Conservation (phyloP, 441 rosid species). For the Adansonia madagascariensis region DNA sequence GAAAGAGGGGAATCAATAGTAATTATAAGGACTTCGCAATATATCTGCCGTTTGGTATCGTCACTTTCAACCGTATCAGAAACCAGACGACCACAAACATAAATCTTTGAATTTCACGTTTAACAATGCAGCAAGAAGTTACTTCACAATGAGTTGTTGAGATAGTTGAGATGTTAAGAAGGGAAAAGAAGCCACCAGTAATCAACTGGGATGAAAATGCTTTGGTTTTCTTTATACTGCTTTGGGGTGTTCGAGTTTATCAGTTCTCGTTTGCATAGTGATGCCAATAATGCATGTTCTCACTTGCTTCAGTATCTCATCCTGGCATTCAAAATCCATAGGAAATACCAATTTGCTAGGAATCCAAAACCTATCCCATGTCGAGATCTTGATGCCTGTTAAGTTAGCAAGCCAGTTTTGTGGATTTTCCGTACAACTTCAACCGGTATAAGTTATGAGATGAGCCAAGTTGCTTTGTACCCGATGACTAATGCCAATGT, state of each 20-base stretch:
- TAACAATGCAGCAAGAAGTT: constrained; percentile 77
- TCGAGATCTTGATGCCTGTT: constrained; percentile 95
- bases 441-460: constrained; percentile 27
- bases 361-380: constrained; percentile 85
- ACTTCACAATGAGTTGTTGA: constrained; percentile 87
- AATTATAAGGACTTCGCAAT: constrained; percentile 48
- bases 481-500: neutral
- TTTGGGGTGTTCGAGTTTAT: neutral
- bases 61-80: constrained; percentile 54
- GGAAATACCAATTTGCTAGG: constrained; percentile 27
- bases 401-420: constrained; percentile 33
- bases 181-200: constrained; percentile 88
- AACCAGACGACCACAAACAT: constrained; percentile 59
- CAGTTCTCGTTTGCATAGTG: neutral
- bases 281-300: neutral
- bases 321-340: constrained; percentile 72
- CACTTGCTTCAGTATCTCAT: constrained; percentile 41
- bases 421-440: constrained; percentile 30
- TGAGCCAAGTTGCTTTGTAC: neutral
- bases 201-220: constrained; percentile 26
- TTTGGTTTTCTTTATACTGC: neutral
- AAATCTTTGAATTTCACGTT: constrained; percentile 42
- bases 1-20: neutral
- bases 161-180: constrained; percentile 80
- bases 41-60: constrained; percentile 55